Conservation (phyloP, 2,329 filamentous ascomycete genomes). For the Stenocarpella maydis region DNA sequence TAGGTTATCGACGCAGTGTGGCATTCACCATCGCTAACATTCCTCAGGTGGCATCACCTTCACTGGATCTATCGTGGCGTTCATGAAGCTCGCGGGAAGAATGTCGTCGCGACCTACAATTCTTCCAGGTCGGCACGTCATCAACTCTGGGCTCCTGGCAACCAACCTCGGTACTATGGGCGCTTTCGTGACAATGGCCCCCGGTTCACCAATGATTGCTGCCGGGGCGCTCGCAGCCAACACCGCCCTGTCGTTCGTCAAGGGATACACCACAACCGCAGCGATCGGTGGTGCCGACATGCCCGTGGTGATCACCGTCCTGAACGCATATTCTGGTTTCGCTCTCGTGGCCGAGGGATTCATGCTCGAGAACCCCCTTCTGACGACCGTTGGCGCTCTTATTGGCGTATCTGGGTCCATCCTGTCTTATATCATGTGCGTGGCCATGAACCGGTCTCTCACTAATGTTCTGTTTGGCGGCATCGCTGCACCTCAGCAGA, state of each 20-base stretch:
- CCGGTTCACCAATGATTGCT: constrained; percentile 79
- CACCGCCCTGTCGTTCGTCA: constrained; percentile 79
- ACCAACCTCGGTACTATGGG: constrained; percentile 85
- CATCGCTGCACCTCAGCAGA: constrained; percentile 68
- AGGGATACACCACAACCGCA: constrained; percentile 87
- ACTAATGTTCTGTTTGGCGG: constrained; percentile 90
- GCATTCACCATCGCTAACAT: constrained; percentile 25
- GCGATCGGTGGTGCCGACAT: constrained; percentile 94
- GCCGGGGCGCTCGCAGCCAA: constrained; percentile 81
- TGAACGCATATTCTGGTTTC: constrained; percentile 92
- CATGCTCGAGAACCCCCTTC: constrained; percentile 87
- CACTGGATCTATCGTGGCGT: constrained; percentile 88
- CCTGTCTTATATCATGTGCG: constrained; percentile 85
- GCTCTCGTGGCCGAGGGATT: constrained; percentile 89
- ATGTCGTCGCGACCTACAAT: constrained; percentile 81
- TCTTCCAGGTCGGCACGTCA: constrained; percentile 76
- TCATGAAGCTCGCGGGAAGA: constrained; percentile 82
- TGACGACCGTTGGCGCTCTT: constrained; percentile 85
- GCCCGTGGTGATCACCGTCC: constrained; percentile 88
- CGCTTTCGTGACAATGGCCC: constrained; percentile 82
- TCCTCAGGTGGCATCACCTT: constrained; percentile 78
- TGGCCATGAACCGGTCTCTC: constrained; percentile 91
- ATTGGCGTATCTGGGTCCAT: constrained; percentile 92
- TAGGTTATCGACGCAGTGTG: constrained; percentile 37
- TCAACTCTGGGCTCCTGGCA: constrained; percentile 79